Evolutionary conservation across 2,329 filamentous ascomycete genomes (phyloP), one percentile per base, ranked within the genome.

Genomic region (Rhexocercosporidium sp.): DNA sequence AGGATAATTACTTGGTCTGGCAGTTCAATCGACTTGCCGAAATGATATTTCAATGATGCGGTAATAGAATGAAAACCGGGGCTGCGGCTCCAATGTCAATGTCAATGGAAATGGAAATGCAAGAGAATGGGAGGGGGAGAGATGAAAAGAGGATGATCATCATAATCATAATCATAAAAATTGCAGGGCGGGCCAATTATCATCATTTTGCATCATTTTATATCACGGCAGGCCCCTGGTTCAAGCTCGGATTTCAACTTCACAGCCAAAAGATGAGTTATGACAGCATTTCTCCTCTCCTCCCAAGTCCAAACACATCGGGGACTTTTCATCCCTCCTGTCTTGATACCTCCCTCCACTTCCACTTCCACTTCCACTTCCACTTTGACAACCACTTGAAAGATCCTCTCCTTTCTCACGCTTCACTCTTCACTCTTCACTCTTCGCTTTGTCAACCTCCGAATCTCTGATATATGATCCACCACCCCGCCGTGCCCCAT

Each of bases 1-100:
- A 16, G 4, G 18, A 54, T 31, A 16, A 27, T 34, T 54, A 16
- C 51, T 34, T 54, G 51, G 5, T 54, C 51, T 54, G 29, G 29
- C 18, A 56, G 29, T 56, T 56, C 31, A 37, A 37, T 37, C 22
- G 29, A 56, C 29, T 56, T 37, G 53, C 53, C 53, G 53, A 37
- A 56, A 37, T 37, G 53, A 37, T 34, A 37, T 14, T 34, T 29
- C 53, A 37, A 37, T 22, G 53, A 37, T 20, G 22, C n/a, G 41
- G n/a, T 44, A 18, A 9, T 37, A 9, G 12, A 11, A 11, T 37
- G 2, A 53, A 51, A 31, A 29, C 49, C 7, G 47, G 47, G 49
- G 49, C 49, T 27, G 25, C 49, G 49, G 22, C 47, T 51, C 14
- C 47, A 29, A 31, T 0, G 9, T 31, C 29, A 31, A 31, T 31